phyloP scores from a whole-genome alignment of 2,329 filamentous ascomycete species.

The Sphaerostilbella broomeana region DNA sequence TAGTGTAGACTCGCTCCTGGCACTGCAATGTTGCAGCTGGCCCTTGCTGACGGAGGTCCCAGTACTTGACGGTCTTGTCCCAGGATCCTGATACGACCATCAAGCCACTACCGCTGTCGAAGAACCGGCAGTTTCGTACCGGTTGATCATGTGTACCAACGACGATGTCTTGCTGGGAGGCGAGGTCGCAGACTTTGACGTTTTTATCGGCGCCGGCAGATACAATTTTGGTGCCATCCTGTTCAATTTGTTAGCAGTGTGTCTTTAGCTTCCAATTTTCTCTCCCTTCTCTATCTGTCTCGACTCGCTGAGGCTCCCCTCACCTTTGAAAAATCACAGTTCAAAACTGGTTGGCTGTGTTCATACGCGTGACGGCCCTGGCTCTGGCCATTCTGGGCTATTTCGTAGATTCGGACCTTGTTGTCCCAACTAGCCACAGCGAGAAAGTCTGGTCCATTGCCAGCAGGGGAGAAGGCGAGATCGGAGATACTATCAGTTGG shows the following conservation, averaged over 20 bases:
- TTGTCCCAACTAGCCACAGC: slow-evolving; percentile 96
- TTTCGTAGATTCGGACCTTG: slow-evolving; percentile 95
- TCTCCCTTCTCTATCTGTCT: background rate
- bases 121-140: slow-evolving; percentile 71
- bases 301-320: background rate
- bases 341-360: slow-evolving; percentile 78
- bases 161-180: slow-evolving; percentile 58
- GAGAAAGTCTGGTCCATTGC: slow-evolving; percentile 60
- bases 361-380: slow-evolving; percentile 82
- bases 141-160: slow-evolving; percentile 81
- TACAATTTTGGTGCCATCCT: slow-evolving; percentile 88
- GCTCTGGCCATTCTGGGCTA: slow-evolving; percentile 68
- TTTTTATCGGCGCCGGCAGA: slow-evolving; percentile 88
- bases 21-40: slow-evolving; percentile 59
- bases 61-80: slow-evolving; percentile 89
- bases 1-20: slow-evolving; percentile 78
- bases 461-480: slow-evolving; percentile 68
- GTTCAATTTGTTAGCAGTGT: slow-evolving; percentile 3
- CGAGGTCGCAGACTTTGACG: slow-evolving; percentile 80
- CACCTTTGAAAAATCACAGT: slow-evolving; percentile 84
- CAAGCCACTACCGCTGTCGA: slow-evolving; percentile 62
- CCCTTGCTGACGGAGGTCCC: slow-evolving; percentile 65
- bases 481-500: slow-evolving; percentile 88
- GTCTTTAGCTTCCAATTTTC: background rate
- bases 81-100: slow-evolving; percentile 90